Conservation (phyloP, 495 filamentous ascomycete species). For the Aspergillus sclerotioniger region DNA sequence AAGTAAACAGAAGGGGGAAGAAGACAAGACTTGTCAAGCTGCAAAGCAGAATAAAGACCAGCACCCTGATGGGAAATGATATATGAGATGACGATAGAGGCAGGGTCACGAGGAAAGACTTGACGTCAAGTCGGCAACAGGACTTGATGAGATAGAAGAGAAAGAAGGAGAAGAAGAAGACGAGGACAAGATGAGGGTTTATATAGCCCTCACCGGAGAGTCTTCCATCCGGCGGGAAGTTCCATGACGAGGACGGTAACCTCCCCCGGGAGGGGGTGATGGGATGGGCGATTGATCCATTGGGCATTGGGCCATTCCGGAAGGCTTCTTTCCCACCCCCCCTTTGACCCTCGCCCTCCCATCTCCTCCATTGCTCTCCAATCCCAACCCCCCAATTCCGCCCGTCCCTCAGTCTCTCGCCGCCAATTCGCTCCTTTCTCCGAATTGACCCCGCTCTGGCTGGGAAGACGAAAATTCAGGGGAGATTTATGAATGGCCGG, state of each 20-base stretch:
- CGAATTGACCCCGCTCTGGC: constrained; percentile 51
- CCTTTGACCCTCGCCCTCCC: constrained; percentile 41
- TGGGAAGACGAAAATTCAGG: constrained; percentile 38
- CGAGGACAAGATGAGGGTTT: constrained; percentile 50
- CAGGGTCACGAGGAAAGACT: constrained; percentile 12
- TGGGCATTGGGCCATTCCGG: constrained; percentile 50
- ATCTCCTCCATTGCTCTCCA: constrained; percentile 34
- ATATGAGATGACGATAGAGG: constrained; percentile 3
- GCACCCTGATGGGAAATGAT: constrained; percentile 9
- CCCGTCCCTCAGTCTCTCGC: constrained; percentile 32
- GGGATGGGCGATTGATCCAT: constrained; percentile 37
- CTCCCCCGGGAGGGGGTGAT: constrained; percentile 12
- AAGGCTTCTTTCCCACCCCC: constrained; percentile 41
- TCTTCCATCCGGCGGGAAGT: constrained; percentile 42
- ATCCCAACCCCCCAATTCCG: constrained; percentile 39
- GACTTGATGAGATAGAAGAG: constrained; percentile 49
- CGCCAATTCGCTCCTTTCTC: constrained; percentile 45
- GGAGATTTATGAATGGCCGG: constrained; percentile 28
- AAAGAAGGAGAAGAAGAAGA: constrained; percentile 50
- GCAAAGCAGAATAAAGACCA: background rate
- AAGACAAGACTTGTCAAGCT: background rate
- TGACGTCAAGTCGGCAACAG: constrained; percentile 31
- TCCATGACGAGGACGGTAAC: constrained; percentile 19
- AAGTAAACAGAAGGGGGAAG: background rate
- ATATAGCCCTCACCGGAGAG: constrained; percentile 62